phyloP scores from a whole-genome alignment of 2,329 filamentous ascomycete species.

The Thermothelomyces thermophilus region DNA sequence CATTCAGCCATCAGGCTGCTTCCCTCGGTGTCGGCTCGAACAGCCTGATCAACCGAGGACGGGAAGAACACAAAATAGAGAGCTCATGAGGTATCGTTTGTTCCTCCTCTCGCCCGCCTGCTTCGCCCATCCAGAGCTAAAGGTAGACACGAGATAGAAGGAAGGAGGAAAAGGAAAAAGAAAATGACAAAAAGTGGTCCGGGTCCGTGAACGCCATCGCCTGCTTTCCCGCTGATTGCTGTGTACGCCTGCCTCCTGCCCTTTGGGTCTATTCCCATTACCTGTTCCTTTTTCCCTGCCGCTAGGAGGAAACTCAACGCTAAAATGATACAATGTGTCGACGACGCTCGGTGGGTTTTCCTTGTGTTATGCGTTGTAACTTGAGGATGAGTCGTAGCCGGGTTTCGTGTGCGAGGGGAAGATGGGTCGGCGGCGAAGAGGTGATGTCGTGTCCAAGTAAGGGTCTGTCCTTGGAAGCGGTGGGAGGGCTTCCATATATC shows the following conservation, averaged over 20 bases:
- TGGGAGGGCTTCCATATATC: not conserved
- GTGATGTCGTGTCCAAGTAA: no score
- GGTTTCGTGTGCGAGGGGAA: not conserved
- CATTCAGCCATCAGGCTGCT: not conserved
- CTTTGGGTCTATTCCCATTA: not conserved
- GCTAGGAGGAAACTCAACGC: not conserved
- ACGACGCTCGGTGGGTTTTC: not conserved
- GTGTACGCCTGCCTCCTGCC: not conserved
- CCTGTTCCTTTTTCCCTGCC: not conserved
- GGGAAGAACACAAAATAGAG: not conserved
- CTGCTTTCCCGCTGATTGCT: not conserved
- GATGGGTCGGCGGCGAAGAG: no score
- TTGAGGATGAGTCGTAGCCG: not conserved
- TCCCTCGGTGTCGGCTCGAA: not conserved
- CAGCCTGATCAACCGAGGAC: not conserved
- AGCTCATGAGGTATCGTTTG: slow-evolving; percentile 1
- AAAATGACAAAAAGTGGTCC: not conserved
- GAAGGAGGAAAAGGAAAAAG: not conserved
- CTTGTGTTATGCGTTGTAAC: not conserved
- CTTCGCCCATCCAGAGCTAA: not conserved
- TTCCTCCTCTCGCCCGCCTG: not conserved
- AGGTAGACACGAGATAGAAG: not conserved
- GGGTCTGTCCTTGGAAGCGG: no score
- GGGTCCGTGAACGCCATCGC: not conserved
- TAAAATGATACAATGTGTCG: slow-evolving; percentile 1